Evolutionary conservation across 2,329 filamentous ascomycete genomes (phyloP).

Genomic region (Fusarium sterilihyphosum): DNA sequence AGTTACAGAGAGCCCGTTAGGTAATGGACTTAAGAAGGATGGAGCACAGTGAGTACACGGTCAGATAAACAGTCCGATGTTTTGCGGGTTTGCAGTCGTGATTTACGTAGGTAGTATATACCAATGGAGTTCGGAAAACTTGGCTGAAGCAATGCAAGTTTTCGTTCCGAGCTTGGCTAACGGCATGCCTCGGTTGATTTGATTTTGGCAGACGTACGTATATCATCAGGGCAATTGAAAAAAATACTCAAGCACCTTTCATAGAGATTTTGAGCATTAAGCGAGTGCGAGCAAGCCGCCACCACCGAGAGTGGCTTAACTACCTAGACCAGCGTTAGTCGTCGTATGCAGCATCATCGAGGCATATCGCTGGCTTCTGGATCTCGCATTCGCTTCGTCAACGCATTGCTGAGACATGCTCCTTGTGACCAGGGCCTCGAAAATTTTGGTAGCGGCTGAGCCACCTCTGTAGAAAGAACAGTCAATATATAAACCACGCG

Average conservation of each 20-base stretch:
- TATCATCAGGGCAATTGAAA: background rate
- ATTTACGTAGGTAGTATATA: background rate
- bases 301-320: background rate
- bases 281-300: constrained; percentile 30
- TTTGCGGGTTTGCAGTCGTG: background rate
- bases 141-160: background rate
- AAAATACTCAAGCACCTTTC: background rate
- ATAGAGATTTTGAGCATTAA: background rate
- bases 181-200: background rate
- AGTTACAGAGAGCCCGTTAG: background rate
- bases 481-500: background rate
- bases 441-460: background rate
- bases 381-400: constrained; percentile 21
- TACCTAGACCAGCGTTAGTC: background rate
- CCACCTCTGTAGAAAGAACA: background rate
- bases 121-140: background rate
- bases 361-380: background rate
- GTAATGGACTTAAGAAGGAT: background rate
- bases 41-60: background rate
- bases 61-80: background rate
- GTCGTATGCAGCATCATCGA: background rate
- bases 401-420: background rate
- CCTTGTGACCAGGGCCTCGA: background rate
- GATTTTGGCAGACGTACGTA: background rate
- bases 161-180: background rate